Base-by-base conservation (phyloP, 257 asterid species). In the Jaltomata sinuosa region DNA sequence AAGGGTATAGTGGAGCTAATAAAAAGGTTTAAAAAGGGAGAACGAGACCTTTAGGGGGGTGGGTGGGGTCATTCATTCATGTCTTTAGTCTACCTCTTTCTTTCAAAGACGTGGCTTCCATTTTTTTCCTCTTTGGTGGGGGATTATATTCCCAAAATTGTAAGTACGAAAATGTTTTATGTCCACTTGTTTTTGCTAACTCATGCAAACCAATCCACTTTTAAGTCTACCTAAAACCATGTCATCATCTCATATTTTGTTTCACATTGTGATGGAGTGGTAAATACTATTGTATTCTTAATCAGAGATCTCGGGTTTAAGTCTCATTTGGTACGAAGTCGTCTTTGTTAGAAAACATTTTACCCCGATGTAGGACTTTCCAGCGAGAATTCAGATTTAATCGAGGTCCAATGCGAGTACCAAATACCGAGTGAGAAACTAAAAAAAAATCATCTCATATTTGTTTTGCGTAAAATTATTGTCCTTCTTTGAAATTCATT, bases 81-180 rank as follows among this genome's bases (percentile, higher is more conserved):
- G 59, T 45, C 59, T 45, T 74, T 74, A 45, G 21, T 27, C 10
- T 76, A 74, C 59, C 81, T 74, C 81, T 76, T 76, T 47, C 42
- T 76, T 76, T 76, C 42, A 76, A 47, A 45, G 61, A 47, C 81
- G 81, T 76, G 81, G 59, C 59, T 74, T 74, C 81, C 59, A 74
- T 47, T 69, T 45, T 22, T 25, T 22, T 3, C 12, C 2, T 3
- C 3, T 69, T 38, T 21, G 79, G 54, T 74, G 25, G 61, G 55
- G 32, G 36, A 22, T 76, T 67, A 67, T 34, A 67, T 67, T 76
- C 81, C 36, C 40, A 76, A 76, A n/a, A 76, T 47, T 76, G 22
- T 76, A 76, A 25, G 40, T 47, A 76, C 9, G 81, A 47, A 74
- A 76, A 76, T 49, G 40, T 3, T 76, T 47, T 27, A 76, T 76